Evolutionary conservation across 495 filamentous ascomycete species (phyloP), one percentile per base, ranked within the genome.

Genomic region (Penicillium waksmanii): DNA sequence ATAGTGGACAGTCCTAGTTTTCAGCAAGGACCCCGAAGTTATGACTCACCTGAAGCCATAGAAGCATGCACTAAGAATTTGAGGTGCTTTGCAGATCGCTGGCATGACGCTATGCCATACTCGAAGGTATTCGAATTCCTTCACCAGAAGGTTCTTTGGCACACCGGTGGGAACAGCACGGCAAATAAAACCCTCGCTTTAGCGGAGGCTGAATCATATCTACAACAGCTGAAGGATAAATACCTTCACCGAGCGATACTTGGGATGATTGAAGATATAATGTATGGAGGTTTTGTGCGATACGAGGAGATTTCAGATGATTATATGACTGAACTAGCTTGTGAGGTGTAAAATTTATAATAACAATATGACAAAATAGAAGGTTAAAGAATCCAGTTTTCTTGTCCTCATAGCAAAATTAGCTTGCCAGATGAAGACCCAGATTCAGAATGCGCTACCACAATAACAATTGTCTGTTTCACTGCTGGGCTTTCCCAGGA

Each of bases 191-290:
- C 23, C 10, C 6, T 56, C 18, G 21, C 56, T 2, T 18, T 65
- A 15, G 64, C 52, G n/a, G 69, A 68, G 17, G 61, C 66, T 1
- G 64, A 67, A 19, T 35, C 36, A 10, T 52, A 65, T 18, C 38
- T 74, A 50, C 58, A 62, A 17, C 58, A 66, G 23, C 55, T 74
- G 21, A 72, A 66, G 44, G 64, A 65, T 35, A 70, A 56, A 9
- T 69, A 74, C 34, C 44, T 74, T 7, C 69, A 74, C 25, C 61
- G 65, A 10, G 69, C 66, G n/a, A 63, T 72, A 4, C 40, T 69
- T n/a, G 66, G 58, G 0, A 74, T 72, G 71, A 71, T 74, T 49
- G 66, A 74, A 40, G 71, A 74, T 60, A 71, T 74, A 55, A 61
- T 69, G 47, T 63, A 64, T 43, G 54, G 58, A n/a, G 59, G 55